Percentiles rank a stretch among this genome's conserved stretches.
phyloP scores from a whole-genome alignment of 805 yeast genomes.

The Trichomonascus vanleenenianus region DNA sequence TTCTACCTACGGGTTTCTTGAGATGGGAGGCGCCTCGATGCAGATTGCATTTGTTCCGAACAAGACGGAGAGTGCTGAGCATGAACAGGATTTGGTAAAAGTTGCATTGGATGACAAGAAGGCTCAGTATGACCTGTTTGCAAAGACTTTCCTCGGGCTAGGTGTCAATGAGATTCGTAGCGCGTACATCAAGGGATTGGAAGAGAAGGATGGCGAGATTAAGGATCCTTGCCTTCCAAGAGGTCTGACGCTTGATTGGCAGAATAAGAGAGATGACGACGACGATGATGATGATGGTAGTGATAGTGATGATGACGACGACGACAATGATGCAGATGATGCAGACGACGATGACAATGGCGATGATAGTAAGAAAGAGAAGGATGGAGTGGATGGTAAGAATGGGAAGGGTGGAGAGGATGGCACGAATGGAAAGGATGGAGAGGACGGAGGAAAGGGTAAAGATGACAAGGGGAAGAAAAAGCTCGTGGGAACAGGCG shows the following conservation, averaged over 20 bases:
- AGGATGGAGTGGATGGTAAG: too few species aligned
- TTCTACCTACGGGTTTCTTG: constrained; percentile 83
- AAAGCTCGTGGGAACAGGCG: constrained; percentile 63
- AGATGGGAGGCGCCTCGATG: constrained; percentile 99
- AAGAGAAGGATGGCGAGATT: constrained; percentile 24
- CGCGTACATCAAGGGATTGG: constrained; percentile 42
- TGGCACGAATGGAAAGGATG: constrained; percentile 1
- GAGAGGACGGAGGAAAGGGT: background rate
- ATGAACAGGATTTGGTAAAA: constrained; percentile 63
- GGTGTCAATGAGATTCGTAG: constrained; percentile 92
- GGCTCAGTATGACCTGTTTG: constrained; percentile 68
- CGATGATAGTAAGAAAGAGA: constrained; percentile 6
- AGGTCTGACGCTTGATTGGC: constrained; percentile 36
- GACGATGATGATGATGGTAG: constrained; percentile 7
- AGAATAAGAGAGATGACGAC: constrained; percentile 7
- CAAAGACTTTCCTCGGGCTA: constrained; percentile 93
- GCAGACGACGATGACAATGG: constrained; percentile 9
- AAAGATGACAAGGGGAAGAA: background rate
- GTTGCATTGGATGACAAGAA: constrained; percentile 50
- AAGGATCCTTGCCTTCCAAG: constrained; percentile 78
- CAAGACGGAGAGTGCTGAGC: constrained; percentile 49
- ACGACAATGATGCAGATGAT: constrained; percentile 13
- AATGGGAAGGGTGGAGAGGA: constrained; percentile 6
- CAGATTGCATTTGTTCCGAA: constrained; percentile 90
- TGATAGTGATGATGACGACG: constrained; percentile 12